Conservation (phyloP, 2,329 filamentous ascomycete species). For the Rhexocercosporidium sp. region DNA sequence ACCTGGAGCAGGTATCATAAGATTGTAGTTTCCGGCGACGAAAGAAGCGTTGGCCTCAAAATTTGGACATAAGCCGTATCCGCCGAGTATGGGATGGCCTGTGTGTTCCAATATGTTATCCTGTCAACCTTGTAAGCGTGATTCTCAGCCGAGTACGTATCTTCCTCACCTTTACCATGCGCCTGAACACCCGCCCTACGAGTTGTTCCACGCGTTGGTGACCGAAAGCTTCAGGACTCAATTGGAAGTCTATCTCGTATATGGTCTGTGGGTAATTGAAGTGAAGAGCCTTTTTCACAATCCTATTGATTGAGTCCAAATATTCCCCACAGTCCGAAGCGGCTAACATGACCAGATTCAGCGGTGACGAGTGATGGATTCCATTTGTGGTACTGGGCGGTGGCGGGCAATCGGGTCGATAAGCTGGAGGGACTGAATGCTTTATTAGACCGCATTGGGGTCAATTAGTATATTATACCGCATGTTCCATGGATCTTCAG, state of each 20-base stretch:
- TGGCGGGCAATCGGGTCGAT: not conserved
- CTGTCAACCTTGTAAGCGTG: not conserved
- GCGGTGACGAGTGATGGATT: not conserved
- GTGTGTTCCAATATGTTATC: constrained; percentile 1
- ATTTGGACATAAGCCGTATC: not conserved
- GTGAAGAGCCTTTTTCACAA: not conserved
- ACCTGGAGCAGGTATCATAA: not conserved
- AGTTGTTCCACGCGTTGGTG: not conserved
- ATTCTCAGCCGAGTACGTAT: not conserved
- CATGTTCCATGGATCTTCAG: not conserved
- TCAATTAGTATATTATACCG: not conserved
- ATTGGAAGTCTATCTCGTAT: not conserved
- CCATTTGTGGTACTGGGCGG: not conserved
- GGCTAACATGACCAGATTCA: not conserved
- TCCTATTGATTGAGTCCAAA: not conserved
- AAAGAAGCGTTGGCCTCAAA: not conserved
- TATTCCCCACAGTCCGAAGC: not conserved
- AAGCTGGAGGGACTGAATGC: not conserved
- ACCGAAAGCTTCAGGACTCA: not conserved
- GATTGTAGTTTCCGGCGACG: not conserved
- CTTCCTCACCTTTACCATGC: not conserved
- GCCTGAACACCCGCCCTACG: not conserved
- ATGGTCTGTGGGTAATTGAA: not conserved
- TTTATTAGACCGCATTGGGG: not conserved
- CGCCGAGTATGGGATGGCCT: not conserved